Evolutionary conservation across 1,284 basidiomycete genomes (phyloP), one percentile per base, ranked within the genome.

Genomic region (Cryptococcus depauperatus): DNA sequence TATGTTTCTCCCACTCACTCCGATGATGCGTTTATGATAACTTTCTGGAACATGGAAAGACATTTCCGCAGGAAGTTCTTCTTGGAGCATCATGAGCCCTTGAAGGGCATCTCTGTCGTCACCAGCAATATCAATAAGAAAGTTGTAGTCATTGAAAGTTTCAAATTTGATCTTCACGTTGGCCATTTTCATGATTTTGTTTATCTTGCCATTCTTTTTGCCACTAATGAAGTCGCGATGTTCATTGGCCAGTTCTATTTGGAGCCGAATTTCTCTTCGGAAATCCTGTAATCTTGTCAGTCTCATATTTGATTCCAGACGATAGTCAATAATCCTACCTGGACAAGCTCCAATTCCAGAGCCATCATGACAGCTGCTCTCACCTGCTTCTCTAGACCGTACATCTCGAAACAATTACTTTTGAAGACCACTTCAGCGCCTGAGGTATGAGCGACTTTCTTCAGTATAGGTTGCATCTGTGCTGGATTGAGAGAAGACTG

Each of bases 141-240:
- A 98, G 71, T 98, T 98, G 75, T 95, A 86, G 68, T 97, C 92
- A 70, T 96, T 70, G 75, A 96, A 91, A 3, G 92, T 95, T 76
- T 98, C 93, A 61, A 97, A 98, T 73, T 96, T 96, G 77, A 98
- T 96, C 71, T 95, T 93, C 60, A 93, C 91, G 61, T 86, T 87
- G 28, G 88, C 85, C 6, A 83, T 84, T 73, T 93, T 90, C 88
- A 93, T 95, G 66, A 95, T 92, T 74, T 95, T 95, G 76, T 95
- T 95, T 68, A 95, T 89, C 74, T 96, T 96, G 51, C 91, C 91
- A 58, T 95, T 95, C 77, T 95, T 95, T 76, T 96, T 96, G 38
- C 91, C 91, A 48, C 85, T 87, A 70, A 98, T 96, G 70, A 98
- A 98, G 59, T 98, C 95, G 55, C 92, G 84, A 62, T 97, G 92